Evolutionary conservation across 176 grass and related monocot species (phyloP), one percentile per base, ranked within the genome.

Genomic region (Paspalum vaginatum): DNA sequence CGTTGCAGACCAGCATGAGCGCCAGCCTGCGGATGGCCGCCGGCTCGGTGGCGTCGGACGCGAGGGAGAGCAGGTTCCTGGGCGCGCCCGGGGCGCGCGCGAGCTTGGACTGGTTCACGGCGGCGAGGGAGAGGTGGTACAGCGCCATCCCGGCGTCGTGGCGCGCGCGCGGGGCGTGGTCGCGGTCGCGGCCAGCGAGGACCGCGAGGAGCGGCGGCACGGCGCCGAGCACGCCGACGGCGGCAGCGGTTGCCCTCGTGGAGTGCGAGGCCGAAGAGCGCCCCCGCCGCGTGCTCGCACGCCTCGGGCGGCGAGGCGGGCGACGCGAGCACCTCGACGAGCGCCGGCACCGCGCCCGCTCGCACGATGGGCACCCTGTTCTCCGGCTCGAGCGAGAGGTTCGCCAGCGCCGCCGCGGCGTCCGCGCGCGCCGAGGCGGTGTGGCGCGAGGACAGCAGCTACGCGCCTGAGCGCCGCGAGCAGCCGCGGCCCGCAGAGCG

Each of bases 1-100:
- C 61, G 47, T 97, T 92, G 69, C 94, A 91, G 11, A 82, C 13
- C 72, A 94, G 77, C 94, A 97, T 92, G 87, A 97, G 86, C 43
- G 94, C 85, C 2, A 92, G 76, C 70, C 88, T 81, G 62, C 89
- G 84, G 60, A 92, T 52, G 14, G 65, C 21, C 61, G 60, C 10
- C 20, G 39, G 41, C 39, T 91, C 83, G 18, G 49, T 68, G 52
- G 20, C 41, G 58, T 64, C 75, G 38, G 62, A 77, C 27, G 81
- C 94, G 17, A 84, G 72, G 50, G 74, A 8, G 48, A 96, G 84
- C 47, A 97, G 43, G 12, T 18, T 38, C 70, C 61, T 72, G 15
- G 83, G 51, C 5, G 83, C 88, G 5, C 88, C 88, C 1, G 83
- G 11, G 46, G 72, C 68, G n/a, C 87, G 83, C 7, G 88, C 86